These are phyloP conservation scores for Aspergillus affinis DNA, from an alignment of 495 filamentous ascomycete genomes.

Conservation along the genomic window DNA sequence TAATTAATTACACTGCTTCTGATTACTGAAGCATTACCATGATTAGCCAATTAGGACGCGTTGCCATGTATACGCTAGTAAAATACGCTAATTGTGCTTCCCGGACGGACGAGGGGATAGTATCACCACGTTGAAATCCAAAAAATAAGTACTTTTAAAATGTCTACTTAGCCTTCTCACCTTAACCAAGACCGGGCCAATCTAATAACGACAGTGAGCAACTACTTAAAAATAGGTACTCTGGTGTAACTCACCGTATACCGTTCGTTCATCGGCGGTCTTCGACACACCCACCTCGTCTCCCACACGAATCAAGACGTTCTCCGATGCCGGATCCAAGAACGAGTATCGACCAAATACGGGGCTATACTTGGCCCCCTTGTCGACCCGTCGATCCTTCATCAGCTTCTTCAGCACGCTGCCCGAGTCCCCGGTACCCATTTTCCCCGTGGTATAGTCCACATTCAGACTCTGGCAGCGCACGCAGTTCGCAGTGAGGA, in stretches of 20 bases:
- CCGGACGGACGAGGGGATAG: too few species aligned
- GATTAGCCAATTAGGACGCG: too few species aligned
- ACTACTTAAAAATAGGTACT: not conserved
- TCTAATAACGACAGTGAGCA: not conserved
- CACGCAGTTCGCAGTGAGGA: slow-evolving; percentile 76
- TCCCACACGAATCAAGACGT: slow-evolving; percentile 56
- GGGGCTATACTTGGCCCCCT: slow-evolving; percentile 69
- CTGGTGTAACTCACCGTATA: slow-evolving; percentile 54
- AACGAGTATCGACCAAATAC: slow-evolving; percentile 86
- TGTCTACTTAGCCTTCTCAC: not conserved
- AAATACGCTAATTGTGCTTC: too few species aligned
- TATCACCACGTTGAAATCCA: not conserved
- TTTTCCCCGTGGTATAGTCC: slow-evolving; percentile 73
- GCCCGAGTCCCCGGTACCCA: slow-evolving; percentile 62
- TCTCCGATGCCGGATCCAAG: slow-evolving; percentile 36
- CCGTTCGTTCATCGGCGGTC: slow-evolving; percentile 57
- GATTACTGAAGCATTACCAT: too few species aligned
- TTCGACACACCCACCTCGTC: slow-evolving; percentile 66
- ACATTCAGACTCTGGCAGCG: slow-evolving; percentile 79
- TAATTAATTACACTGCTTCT: too few species aligned
- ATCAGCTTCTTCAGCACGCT: slow-evolving; percentile 72
- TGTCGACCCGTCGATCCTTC: slow-evolving; percentile 75
- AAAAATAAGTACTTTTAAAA: not conserved
- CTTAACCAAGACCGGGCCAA: not conserved
- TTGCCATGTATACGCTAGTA: too few species aligned